Conservation (phyloP, 2,329 filamentous ascomycete species). For the Davidsoniella neocaledoniae region DNA sequence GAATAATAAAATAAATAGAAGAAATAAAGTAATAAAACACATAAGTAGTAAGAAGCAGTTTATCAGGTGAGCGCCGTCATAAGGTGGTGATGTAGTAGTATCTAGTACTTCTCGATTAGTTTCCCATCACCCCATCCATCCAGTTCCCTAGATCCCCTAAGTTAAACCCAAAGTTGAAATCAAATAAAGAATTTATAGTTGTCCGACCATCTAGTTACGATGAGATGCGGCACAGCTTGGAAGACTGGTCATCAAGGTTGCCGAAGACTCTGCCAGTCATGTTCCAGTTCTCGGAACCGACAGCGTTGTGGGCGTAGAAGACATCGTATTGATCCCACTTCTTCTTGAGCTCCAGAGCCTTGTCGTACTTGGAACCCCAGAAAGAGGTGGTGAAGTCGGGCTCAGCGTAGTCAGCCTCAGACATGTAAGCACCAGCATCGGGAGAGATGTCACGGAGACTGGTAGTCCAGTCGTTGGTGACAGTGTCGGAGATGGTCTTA, state of each 20-base stretch:
- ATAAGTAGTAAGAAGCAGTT: too few species aligned
- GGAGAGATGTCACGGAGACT: conserved; percentile 22
- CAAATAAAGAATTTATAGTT: conserved; percentile 18
- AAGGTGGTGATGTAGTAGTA: too few species aligned
- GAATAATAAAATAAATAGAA: too few species aligned
- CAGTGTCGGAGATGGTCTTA: conserved; percentile 13
- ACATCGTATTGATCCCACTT: conserved; percentile 28
- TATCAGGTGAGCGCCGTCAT: too few species aligned
- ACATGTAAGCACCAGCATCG: conserved; percentile 29
- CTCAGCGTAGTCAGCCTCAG: conserved; percentile 34
- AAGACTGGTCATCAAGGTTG: conserved; percentile 20
- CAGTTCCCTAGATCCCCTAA: too few species aligned
- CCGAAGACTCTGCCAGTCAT: conserved; percentile 18
- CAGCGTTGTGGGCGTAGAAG: conserved; percentile 31
- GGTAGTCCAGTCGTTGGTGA: conserved; percentile 15
- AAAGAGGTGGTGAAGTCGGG: conserved; percentile 28
- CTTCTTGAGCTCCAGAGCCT: conserved; percentile 28
- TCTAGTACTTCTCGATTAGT: too few species aligned
- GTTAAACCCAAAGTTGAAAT: too few species aligned
- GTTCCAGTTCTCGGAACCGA: conserved; percentile 35
- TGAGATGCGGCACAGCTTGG: conserved; percentile 20
- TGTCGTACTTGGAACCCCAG: conserved; percentile 29
- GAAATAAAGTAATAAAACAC: too few species aligned
- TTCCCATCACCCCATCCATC: neutral
- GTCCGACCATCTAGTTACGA: neutral